Percentiles rank a stretch among this genome's conserved stretches.
Evolutionary conservation across 768 basidiomycete genomes (phyloP).

Genomic region (Mycena olivaceomarginata): DNA sequence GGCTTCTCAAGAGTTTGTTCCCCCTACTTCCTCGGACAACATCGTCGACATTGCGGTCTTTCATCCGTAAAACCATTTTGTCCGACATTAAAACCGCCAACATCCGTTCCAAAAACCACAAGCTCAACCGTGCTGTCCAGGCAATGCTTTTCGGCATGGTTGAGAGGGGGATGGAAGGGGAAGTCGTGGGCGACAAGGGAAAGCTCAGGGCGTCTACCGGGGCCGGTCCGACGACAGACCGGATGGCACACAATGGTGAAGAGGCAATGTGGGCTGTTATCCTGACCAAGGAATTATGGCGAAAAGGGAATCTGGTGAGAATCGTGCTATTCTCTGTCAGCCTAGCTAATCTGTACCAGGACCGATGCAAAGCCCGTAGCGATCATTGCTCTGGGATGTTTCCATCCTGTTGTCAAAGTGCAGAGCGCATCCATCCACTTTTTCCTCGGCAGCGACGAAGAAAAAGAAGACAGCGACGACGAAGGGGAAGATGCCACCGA

Average conservation of each 20-base stretch:
- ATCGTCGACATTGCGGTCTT: constrained; percentile 86
- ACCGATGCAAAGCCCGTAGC: constrained; percentile 94
- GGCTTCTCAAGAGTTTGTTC: constrained; percentile 93
- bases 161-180: constrained; percentile 91
- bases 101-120: constrained; percentile 91
- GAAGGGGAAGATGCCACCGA: constrained; percentile 83
- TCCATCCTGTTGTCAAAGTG: constrained; percentile 95
- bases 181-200: constrained; percentile 90
- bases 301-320: constrained; percentile 90
- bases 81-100: constrained; percentile 96
- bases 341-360: constrained; percentile 65
- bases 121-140: constrained; percentile 96
- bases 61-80: constrained; percentile 95
- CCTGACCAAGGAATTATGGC: constrained; percentile 95
- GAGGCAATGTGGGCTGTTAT: constrained; percentile 99
- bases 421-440: constrained; percentile 97
- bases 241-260: constrained; percentile 72
- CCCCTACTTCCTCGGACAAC: constrained; percentile 96
- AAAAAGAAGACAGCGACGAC: constrained; percentile 82
- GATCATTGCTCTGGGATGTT: constrained; percentile 93
- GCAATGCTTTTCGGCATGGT: constrained; percentile 98
- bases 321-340: background rate
- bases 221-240: constrained; percentile 59
- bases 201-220: constrained; percentile 71
- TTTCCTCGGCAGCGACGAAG: constrained; percentile 94